Conservation (phyloP, 2,329 filamentous ascomycete genomes). For the Ophiostoma ulmi region DNA sequence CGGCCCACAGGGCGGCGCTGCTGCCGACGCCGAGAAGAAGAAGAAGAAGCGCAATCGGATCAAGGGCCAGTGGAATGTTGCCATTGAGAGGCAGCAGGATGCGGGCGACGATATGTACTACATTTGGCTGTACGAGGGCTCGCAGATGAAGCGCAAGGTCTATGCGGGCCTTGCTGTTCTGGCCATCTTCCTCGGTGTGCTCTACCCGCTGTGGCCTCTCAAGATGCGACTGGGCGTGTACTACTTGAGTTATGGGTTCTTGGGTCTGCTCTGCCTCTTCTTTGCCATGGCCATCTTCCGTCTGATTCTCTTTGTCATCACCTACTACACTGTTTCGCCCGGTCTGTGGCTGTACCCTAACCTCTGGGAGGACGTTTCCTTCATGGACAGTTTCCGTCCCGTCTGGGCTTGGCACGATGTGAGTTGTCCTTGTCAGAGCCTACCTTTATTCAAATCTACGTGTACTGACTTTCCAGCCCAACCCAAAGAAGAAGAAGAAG, state of each 20-base stretch:
- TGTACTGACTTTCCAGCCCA: conserved; percentile 30
- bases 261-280: conserved; percentile 85
- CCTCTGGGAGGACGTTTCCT: conserved; percentile 95
- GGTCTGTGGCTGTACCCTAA: conserved; percentile 99
- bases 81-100: conserved; percentile 94
- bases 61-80: conserved; percentile 94
- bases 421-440: conserved; percentile 33
- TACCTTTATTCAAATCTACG: conserved; percentile 15
- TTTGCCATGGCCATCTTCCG: conserved; percentile 97
- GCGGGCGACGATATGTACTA: conserved; percentile 85
- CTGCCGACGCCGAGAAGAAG: background rate
- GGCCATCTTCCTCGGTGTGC: conserved; percentile 78
- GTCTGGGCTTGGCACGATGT: conserved; percentile 99
- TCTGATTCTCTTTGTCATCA: conserved; percentile 87
- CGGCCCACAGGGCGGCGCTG: conserved; percentile 17
- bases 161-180: conserved; percentile 80
- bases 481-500: conserved; percentile 56
- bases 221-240: conserved; percentile 89
- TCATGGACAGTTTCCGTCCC: conserved; percentile 94
- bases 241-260: conserved; percentile 92
- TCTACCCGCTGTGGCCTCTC: conserved; percentile 95
- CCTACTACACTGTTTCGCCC: conserved; percentile 76
- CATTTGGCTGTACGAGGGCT: conserved; percentile 91
- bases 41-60: conserved; percentile 77
- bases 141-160: conserved; percentile 88